Base-by-base conservation (phyloP, 495 filamentous ascomycete genomes). In the Penicillium herquei region DNA sequence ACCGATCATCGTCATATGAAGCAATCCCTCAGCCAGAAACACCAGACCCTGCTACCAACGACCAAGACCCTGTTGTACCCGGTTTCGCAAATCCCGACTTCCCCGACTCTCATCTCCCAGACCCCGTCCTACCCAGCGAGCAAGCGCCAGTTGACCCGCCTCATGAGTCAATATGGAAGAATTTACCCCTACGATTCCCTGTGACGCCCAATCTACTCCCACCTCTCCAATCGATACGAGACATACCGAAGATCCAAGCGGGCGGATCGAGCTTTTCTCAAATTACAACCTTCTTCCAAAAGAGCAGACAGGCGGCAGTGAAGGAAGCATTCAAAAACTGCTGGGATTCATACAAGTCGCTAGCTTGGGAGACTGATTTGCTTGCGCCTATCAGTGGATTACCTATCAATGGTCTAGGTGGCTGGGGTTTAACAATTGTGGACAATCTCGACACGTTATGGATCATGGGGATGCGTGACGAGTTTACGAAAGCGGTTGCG, bases 361-460 rank as follows among this genome's bases (percentile, higher is more conserved):
- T 84, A 60, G 89, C 88, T 1, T 91, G 88, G 88, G 61, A 75
- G 52, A 77, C 81, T 39, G 89, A 92, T 59, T 87, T 89, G 52
- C 70, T 91, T 9, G 70, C 67, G 43, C 89, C 89, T 1, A 52
- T 90, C 1, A 78, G 78, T 0, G 81, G 76, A 5, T 60, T 62
- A n/a, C 78, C 61, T 66, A 21, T 70, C 70, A 75, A 94, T 63
- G 84, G 82, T 1, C 92, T 94, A 59, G 89, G 85, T 57, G 88
- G 87, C 16, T 95, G 91, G 91, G 87, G 85, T 30, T 87, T 89
- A 3, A 93, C 89, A 4, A 65, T 96, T 46, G 86, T 95, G 9
- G 91, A 95, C 69, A 74, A 86, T 21, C 75, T 96, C n/a, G 91
- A 96, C 64, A 93, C 89, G 0, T 73, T 96, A 14, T 93, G 88